Evolutionary conservation across 805 yeast species (phyloP).

Genomic region (Yamadazyma insecticola): DNA sequence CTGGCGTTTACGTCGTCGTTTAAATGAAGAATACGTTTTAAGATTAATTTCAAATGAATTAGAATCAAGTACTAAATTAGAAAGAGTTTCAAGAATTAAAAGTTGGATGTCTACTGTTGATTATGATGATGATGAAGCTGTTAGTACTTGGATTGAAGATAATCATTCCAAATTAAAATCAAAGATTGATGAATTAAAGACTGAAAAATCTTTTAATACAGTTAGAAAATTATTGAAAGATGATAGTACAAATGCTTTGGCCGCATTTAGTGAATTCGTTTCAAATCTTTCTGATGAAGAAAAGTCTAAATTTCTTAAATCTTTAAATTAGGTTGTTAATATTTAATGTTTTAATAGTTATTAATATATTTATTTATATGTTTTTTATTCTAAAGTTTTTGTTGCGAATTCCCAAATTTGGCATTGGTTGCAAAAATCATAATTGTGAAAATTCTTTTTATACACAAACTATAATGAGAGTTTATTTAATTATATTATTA

Average conservation of each 20-base stretch:
- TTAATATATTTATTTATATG: neutral
- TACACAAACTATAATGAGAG: neutral
- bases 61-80: constrained; percentile 60
- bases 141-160: constrained; percentile 82
- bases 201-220: constrained; percentile 61
- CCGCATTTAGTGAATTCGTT: constrained; percentile 33
- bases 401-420: no score
- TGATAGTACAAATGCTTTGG: constrained; percentile 24
- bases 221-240: constrained; percentile 48
- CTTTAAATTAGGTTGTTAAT: constrained; percentile 7
- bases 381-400: no score
- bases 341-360: constrained; percentile 1
- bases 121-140: constrained; percentile 67
- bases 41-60: constrained; percentile 65
- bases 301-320: constrained; percentile 23
- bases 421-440: no score
- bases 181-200: constrained; percentile 57
- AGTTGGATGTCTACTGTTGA: constrained; percentile 81
- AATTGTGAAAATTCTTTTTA: neutral
- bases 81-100: constrained; percentile 80
- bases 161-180: constrained; percentile 61
- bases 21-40: constrained; percentile 86
- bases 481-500: no score
- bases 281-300: constrained; percentile 32
- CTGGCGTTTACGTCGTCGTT: constrained; percentile 97